Percentiles rank a stretch among this genome's conserved stretches.
These are phyloP conservation scores for Theileria annulata DNA, from an alignment of 169 alveolate genomes.

Conservation along the genomic window DNA sequence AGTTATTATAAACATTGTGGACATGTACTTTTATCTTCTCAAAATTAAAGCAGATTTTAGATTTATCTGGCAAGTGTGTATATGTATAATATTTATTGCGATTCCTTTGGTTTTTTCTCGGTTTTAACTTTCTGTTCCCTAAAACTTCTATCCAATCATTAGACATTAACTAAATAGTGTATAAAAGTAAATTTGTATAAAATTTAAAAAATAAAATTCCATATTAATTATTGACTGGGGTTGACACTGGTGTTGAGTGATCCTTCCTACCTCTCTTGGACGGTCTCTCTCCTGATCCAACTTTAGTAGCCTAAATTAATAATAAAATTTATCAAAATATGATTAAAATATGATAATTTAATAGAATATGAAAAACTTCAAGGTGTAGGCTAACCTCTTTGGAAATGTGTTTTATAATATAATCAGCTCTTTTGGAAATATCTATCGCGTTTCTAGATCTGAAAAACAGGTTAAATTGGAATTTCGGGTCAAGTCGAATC, in stretches of 20 bases:
- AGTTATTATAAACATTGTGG: slow-evolving; percentile 21
- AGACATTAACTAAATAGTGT: neutral
- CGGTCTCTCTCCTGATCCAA: neutral
- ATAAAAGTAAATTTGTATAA: slow-evolving; percentile 1
- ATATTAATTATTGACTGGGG: slow-evolving; percentile 2
- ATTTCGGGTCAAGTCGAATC: slow-evolving; percentile 69
- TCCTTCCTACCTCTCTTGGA: slow-evolving; percentile 21
- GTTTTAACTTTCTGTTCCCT: slow-evolving; percentile 17
- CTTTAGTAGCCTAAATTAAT: slow-evolving; percentile 6
- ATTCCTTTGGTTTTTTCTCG: slow-evolving; percentile 1
- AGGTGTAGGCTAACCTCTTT: slow-evolving; percentile 52
- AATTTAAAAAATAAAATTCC: neutral
- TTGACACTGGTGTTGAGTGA: neutral
- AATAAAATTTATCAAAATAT: neutral
- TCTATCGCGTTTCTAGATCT: slow-evolving; percentile 73
- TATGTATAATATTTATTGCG: neutral
- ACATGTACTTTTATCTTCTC: neutral
- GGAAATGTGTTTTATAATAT: slow-evolving; percentile 71
- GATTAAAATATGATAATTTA: no score
- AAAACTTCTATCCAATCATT: slow-evolving; percentile 21
- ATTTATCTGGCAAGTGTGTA: neutral
- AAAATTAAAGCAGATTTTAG: neutral
- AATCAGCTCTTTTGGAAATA: slow-evolving; percentile 76
- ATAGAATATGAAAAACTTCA: neutral
- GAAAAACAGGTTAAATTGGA: slow-evolving; percentile 74